phyloP scores from a whole-genome alignment of 495 filamentous ascomycete genomes.

The Neurospora cerealis region DNA sequence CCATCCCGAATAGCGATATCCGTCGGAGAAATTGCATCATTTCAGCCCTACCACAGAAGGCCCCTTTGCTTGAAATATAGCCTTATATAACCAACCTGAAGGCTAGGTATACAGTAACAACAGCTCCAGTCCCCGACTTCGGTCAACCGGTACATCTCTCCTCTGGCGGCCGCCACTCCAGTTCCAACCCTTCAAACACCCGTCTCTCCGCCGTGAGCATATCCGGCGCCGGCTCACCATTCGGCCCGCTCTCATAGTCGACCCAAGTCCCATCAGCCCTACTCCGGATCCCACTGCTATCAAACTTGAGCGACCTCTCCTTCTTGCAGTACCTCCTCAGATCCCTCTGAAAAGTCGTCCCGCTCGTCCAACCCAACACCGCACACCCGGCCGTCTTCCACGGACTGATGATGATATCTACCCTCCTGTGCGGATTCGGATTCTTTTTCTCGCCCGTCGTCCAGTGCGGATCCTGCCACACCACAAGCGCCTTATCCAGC shows the following conservation, averaged over 20 bases:
- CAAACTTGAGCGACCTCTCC: conserved; percentile 69
- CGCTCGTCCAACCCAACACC: conserved; percentile 80
- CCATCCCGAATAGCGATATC: neutral
- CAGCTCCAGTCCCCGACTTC: neutral
- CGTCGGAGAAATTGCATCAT: neutral
- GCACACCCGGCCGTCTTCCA: conserved; percentile 86
- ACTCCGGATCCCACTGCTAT: conserved; percentile 75
- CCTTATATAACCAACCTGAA: neutral
- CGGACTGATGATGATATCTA: conserved; percentile 88
- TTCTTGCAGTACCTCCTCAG: conserved; percentile 71
- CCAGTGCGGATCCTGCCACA: conserved; percentile 77
- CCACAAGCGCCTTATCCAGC: conserved; percentile 82
- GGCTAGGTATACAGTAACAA: neutral
- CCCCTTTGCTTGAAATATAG: neutral
- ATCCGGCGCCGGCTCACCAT: conserved; percentile 35
- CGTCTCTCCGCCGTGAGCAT: conserved; percentile 65
- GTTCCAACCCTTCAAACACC: conserved; percentile 69
- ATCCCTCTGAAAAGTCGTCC: conserved; percentile 83
- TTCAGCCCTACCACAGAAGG: neutral
- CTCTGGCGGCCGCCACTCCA: conserved; percentile 62
- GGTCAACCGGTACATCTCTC: conserved; percentile 64
- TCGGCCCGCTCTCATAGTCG: conserved; percentile 41
- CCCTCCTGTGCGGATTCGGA: conserved; percentile 67
- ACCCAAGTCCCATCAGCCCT: conserved; percentile 54
- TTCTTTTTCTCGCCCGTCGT: conserved; percentile 40